Evolutionary conservation across 108 stramenopile genomes (phyloP).

Genomic region (Schizochytrium sp.): DNA sequence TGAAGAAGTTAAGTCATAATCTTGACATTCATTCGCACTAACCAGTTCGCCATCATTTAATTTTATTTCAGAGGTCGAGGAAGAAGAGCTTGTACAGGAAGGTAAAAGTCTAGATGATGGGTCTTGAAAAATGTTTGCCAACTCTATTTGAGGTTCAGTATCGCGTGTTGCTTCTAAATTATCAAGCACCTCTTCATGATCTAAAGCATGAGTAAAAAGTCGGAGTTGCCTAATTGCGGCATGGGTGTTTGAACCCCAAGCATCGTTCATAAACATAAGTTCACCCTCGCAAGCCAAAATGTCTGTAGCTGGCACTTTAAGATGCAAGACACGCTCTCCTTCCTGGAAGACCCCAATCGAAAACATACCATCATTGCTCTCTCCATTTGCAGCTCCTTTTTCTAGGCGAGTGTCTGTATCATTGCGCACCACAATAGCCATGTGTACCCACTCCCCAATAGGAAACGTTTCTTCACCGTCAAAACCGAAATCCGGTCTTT

Average conservation of each 20-base stretch:
- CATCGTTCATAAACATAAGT: conserved; percentile 24
- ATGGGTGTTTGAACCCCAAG: background rate
- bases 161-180: background rate
- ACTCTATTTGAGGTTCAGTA: background rate
- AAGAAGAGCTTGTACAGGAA: no score
- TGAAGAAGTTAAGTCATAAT: background rate
- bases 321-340: background rate
- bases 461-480: background rate
- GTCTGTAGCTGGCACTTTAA: background rate
- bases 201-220: background rate
- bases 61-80: no score
- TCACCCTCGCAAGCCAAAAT: conserved; percentile 5
- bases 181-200: background rate
- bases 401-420: background rate
- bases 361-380: background rate
- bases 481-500: background rate
- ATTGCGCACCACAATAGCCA: conserved; percentile 15
- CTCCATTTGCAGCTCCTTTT: background rate
- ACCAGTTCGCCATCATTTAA: no score
- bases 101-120: background rate
- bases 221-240: background rate
- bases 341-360: background rate
- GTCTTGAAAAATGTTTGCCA: background rate
- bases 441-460: background rate
- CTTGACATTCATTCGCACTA: background rate